Conservation (phyloP, 2,329 filamentous ascomycete genomes). For the Ascochyta viciae-villosae region DNA sequence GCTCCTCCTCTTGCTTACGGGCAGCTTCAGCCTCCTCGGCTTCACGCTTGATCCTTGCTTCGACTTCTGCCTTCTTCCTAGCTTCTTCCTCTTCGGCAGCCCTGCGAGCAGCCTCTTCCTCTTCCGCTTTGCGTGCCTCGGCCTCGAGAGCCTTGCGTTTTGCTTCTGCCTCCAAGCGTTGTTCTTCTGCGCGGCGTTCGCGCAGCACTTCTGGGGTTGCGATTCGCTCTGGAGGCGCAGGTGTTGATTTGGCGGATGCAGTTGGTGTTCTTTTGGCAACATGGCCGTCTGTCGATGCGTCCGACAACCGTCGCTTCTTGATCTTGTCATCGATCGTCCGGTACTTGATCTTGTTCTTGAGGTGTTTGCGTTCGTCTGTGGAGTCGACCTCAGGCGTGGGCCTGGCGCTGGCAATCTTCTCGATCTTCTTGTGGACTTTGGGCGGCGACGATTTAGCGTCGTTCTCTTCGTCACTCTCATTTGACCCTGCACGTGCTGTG, state of each 20-base stretch:
- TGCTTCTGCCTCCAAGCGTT: slow-evolving; percentile 37
- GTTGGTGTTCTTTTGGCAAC: slow-evolving; percentile 44
- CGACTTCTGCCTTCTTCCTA: slow-evolving; percentile 36
- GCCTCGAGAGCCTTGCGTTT: slow-evolving; percentile 35
- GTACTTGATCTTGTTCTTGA: slow-evolving; percentile 44
- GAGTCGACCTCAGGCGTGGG: slow-evolving; percentile 46
- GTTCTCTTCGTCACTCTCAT: slow-evolving; percentile 42
- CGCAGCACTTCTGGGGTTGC: slow-evolving; percentile 44
- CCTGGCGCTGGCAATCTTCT: slow-evolving; percentile 36
- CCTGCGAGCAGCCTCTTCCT: slow-evolving; percentile 38
- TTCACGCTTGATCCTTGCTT: slow-evolving; percentile 38
- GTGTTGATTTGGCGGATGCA: slow-evolving; percentile 45
- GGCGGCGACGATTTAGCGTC: slow-evolving; percentile 29
- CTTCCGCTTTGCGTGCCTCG: slow-evolving; percentile 37
- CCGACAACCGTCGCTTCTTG: slow-evolving; percentile 40
- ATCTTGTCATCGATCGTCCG: slow-evolving; percentile 43
- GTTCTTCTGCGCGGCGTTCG: slow-evolving; percentile 46
- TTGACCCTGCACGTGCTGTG: slow-evolving; percentile 30
- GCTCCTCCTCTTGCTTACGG: slow-evolving; percentile 42
- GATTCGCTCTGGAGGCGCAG: slow-evolving; percentile 43
- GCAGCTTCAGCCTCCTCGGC: slow-evolving; percentile 44
- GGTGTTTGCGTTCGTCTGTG: slow-evolving; percentile 42
- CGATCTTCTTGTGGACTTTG: slow-evolving; percentile 38
- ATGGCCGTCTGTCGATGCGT: slow-evolving; percentile 40
- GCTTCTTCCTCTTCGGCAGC: slow-evolving; percentile 40